These are phyloP conservation scores for Fraxinus albicans DNA, from an alignment of 305 asterid species.

Conservation along the genomic window DNA sequence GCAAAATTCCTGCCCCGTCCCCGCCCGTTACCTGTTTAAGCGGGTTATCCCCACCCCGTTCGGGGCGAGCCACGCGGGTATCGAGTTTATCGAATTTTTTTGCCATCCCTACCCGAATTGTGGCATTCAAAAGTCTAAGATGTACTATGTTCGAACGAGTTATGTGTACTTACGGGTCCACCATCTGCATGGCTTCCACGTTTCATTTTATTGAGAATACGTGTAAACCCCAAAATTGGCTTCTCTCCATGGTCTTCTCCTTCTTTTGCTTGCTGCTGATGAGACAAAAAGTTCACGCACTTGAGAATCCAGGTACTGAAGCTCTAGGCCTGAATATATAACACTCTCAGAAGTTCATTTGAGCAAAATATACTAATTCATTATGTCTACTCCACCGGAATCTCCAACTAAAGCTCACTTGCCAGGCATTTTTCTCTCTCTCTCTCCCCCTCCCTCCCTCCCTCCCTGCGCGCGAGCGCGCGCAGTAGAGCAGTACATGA, in stretches of 20 bases:
- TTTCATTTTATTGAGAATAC: slow-evolving; percentile 28
- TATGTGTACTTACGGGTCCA: too few relatives aligned
- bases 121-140: background rate
- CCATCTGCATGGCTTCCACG: slow-evolving; percentile 60
- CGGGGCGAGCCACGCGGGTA: too few relatives aligned
- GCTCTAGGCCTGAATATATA: background rate
- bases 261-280: background rate
- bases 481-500: background rate
- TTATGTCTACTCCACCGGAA: background rate
- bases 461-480: background rate
- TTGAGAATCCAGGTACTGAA: background rate
- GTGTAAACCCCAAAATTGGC: slow-evolving; percentile 21
- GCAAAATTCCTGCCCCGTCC: too few relatives aligned
- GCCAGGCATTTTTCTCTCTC: background rate
- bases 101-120: too few relatives aligned
- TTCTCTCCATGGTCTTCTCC: background rate
- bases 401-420: background rate
- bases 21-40: too few relatives aligned
- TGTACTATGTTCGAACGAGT: background rate
- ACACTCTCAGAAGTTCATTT: background rate
- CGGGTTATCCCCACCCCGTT: too few relatives aligned
- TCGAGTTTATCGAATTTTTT: too few relatives aligned
- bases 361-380: background rate
- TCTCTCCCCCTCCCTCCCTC: background rate
- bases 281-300: background rate